A percentile compares a stretch with the other conserved stretches of the same genome.
Evolutionary conservation across 179 eudicot species (phyloP).

Genomic region (Vitellaria paradoxa): DNA sequence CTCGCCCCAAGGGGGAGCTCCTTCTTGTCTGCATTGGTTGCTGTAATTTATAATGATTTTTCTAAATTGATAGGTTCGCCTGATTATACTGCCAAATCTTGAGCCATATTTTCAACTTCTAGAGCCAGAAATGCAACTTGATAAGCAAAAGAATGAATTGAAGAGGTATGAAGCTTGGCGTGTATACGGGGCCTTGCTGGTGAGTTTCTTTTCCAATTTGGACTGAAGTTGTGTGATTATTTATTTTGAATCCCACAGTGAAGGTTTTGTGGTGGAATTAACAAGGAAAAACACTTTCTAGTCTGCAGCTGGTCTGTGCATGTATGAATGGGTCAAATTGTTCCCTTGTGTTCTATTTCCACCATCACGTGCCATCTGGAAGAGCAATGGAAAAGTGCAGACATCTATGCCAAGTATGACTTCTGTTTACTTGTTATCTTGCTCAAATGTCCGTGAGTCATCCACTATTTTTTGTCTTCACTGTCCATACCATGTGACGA

Average conservation of each 20-base stretch:
- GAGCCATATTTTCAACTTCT: conserved; percentile 77
- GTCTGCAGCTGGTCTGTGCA: conserved; percentile 80
- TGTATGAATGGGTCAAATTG: conserved; percentile 65
- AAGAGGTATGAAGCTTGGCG: conserved; percentile 92
- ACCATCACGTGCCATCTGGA: conserved; percentile 39
- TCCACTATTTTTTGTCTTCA: neutral
- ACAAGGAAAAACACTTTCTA: conserved; percentile 26
- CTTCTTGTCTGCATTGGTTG: too few relatives aligned
- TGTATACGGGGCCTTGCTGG: conserved; percentile 88
- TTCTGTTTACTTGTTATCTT: too few relatives aligned
- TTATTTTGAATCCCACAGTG: neutral
- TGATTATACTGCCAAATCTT: conserved; percentile 78
- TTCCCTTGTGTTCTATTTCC: conserved; percentile 60
- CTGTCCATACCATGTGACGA: neutral
- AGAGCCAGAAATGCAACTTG: conserved; percentile 83
- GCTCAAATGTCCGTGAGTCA: too few relatives aligned
- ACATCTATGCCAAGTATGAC: conserved; percentile 48
- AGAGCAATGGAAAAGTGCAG: conserved; percentile 38
- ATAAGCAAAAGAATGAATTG: conserved; percentile 82
- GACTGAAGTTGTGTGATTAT: neutral
- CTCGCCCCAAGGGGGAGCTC: too few relatives aligned
- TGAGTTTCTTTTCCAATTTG: conserved; percentile 25
- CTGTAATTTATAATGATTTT: neutral
- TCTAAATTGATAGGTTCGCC: conserved; percentile 51
- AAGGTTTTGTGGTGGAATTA: neutral